Base-by-base conservation (phyloP, 345 rosid genomes). In the Eucalyptus pauciflora region DNA sequence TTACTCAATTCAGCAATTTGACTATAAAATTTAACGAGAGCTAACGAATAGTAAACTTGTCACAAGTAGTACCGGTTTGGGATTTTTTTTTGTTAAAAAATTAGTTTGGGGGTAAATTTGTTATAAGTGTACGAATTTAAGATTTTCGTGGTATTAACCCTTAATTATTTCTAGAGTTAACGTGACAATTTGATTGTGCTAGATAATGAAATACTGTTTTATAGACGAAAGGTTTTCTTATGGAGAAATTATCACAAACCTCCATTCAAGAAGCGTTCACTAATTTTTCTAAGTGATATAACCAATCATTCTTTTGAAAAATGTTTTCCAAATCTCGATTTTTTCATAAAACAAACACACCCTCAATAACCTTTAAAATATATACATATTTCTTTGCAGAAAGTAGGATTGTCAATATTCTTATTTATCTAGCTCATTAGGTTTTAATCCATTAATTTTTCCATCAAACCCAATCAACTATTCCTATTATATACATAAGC, bases 231-330 rank as follows among this genome's bases (percentile, higher is more conserved):
- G 29, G 12, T 24, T 37, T 37, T 37, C 27, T 37, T 20, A 10
- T 5, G 27, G 15, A 13, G 46, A 76, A 76, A 76, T 76, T 37
- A 18, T 20, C 48, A 10, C 83, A 5, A 76, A 41, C 48, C 27
- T 76, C 27, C 3, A 0, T 3, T 37, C 15, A 37, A 37, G 48
- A 37, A 33, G 48, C 0, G 24, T 7, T 37, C 1, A 76, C 8
- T 37, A 37, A 20, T 18, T 37, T 71, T 37, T 76, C 25, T 37
- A 71, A 37, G 25, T 5, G 27, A 37, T 18, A 71, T 20, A 71
- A 71, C 25, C 13, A 33, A 71, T 71, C 13, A 71, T 37, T 71
- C 7, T 37, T 71, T 8, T 18, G 24, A 33, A 37, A 18, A 18
- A 18, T 1, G 1, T 37, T 71, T 18, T 71, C 3, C 46, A 71